Evolutionary conservation across 345 rosid genomes (phyloP), one percentile per base, ranked within the genome.

Genomic region (Laguncularia racemosa): DNA sequence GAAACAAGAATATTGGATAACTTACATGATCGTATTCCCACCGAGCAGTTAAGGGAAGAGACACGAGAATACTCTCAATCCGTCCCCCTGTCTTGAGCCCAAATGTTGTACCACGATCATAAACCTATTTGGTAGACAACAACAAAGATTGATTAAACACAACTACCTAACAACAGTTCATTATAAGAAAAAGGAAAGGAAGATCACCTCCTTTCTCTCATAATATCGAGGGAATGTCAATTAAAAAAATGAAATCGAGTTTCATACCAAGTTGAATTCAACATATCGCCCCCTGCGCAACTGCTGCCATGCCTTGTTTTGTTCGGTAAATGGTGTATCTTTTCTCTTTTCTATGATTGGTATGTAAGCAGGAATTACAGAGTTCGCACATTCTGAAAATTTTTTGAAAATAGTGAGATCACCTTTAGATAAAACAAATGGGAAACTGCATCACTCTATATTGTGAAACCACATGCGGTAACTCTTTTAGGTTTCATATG

Each of bases 1-100:
- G 14, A 14, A 28, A 45, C 16, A 48, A 15, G 55, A 52, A 46
- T 23, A 8, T 20, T 46, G 38, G 44, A 55, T 2, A 65, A 66
- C 89, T 76, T 78, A 92, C 96, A 63, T 89, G 98, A 63, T 92
- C 98, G 58, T 92, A 92, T 59, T 92, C 96, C 98, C 98, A 92
- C 53, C 98, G 84, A 56, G 96, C 93, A 53, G 95, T 68, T 11
- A 87, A 77, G 2, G 99, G 99, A 59, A 93, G 87, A 63, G 97
- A 93, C 57, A 93, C 99, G 19, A 93, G 96, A 73, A 93, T 89
- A 56, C 99, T 93, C 80, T 93, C 97, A 55, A 93, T 93, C 60
- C 97, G 67, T 20, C 99, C 97, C 64, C 99, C 97, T 0, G 99
- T 93, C 78, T 89, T 93, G 71, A 93, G 70, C 57, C 99, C 99